phyloP scores from a whole-genome alignment of 352 stramenopile genomes.

The Phytophthora gonapodyides region DNA sequence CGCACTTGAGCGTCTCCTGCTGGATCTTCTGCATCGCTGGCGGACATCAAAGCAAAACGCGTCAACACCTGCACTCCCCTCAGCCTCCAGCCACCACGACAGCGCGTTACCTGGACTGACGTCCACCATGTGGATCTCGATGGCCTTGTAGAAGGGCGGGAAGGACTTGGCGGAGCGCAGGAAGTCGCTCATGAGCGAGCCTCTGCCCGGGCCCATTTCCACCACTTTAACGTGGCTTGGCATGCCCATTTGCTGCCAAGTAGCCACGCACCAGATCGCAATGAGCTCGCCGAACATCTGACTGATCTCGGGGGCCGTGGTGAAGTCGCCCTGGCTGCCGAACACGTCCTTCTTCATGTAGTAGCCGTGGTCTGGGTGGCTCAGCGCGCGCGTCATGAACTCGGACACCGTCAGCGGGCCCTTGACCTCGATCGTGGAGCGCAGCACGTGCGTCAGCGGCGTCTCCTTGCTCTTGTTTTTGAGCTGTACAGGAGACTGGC shows the following conservation, averaged over 20 bases:
- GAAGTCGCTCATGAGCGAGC: slow-evolving; percentile 95
- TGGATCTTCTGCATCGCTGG: slow-evolving; percentile 89
- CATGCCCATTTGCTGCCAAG: slow-evolving; percentile 89
- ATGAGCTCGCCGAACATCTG: slow-evolving; percentile 95
- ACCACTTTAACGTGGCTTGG: slow-evolving; percentile 82
- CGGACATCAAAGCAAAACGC: slow-evolving; percentile 6
- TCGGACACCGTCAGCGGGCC: slow-evolving; percentile 94
- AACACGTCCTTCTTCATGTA: slow-evolving; percentile 96
- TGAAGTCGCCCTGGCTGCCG: slow-evolving; percentile 92
- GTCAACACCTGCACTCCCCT: slow-evolving; percentile 4
- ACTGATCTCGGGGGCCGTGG: slow-evolving; percentile 93
- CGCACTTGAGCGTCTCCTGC: slow-evolving; percentile 77
- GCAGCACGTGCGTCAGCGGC: slow-evolving; percentile 75
- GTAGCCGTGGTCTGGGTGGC: slow-evolving; percentile 93
- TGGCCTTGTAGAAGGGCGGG: slow-evolving; percentile 81
- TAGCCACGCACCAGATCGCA: slow-evolving; percentile 91
- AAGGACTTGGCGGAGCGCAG: slow-evolving; percentile 89
- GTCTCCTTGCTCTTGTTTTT: slow-evolving; percentile 67
- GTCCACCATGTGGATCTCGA: slow-evolving; percentile 93
- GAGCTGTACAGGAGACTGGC: slow-evolving; percentile 33
- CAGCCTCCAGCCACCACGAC: not conserved
- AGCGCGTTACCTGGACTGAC: slow-evolving; percentile 67
- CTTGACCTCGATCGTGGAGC: slow-evolving; percentile 93
- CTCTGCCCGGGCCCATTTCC: slow-evolving; percentile 92
- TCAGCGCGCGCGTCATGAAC: slow-evolving; percentile 93